Evolutionary conservation across 495 filamentous ascomycete genomes (phyloP).

Genomic region (Hypoxylon fuscum): DNA sequence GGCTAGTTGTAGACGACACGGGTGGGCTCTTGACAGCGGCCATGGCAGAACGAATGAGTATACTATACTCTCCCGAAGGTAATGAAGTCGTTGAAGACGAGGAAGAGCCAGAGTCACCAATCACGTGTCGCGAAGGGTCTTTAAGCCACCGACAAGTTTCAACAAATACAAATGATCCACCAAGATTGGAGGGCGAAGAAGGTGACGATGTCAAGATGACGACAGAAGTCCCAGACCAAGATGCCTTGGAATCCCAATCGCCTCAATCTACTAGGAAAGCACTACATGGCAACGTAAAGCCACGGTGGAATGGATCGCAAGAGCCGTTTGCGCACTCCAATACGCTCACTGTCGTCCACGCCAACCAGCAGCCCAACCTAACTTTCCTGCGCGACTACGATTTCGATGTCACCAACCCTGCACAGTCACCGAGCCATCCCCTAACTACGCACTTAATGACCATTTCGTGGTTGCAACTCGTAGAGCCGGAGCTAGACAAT

Average conservation of each 20-base stretch:
- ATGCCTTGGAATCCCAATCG: constrained; percentile 13
- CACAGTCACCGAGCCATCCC: constrained; percentile 70
- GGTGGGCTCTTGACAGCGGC: constrained; percentile 86
- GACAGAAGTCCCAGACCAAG: constrained; percentile 5
- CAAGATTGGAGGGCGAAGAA: neutral
- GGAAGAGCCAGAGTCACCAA: constrained; percentile 38
- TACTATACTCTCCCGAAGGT: constrained; percentile 65
- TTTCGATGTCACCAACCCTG: constrained; percentile 75
- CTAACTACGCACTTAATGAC: constrained; percentile 82
- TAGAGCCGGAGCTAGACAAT: constrained; percentile 75
- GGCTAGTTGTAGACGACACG: constrained; percentile 90
- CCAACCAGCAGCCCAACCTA: constrained; percentile 90
- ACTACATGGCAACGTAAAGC: constrained; percentile 32
- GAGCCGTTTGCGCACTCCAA: constrained; percentile 69
- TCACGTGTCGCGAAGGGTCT: constrained; percentile 12
- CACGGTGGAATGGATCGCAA: constrained; percentile 45
- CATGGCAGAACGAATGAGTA: constrained; percentile 90
- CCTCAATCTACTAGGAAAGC: constrained; percentile 15
- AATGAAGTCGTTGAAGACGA: constrained; percentile 51
- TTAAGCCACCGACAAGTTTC: constrained; percentile 1
- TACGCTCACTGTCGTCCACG: constrained; percentile 86
- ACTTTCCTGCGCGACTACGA: constrained; percentile 85
- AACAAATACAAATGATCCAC: neutral
- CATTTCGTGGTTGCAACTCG: constrained; percentile 88
- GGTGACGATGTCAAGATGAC: neutral